phyloP scores from a whole-genome alignment of 106 monocot species.

The Platanthera zijinensis region DNA sequence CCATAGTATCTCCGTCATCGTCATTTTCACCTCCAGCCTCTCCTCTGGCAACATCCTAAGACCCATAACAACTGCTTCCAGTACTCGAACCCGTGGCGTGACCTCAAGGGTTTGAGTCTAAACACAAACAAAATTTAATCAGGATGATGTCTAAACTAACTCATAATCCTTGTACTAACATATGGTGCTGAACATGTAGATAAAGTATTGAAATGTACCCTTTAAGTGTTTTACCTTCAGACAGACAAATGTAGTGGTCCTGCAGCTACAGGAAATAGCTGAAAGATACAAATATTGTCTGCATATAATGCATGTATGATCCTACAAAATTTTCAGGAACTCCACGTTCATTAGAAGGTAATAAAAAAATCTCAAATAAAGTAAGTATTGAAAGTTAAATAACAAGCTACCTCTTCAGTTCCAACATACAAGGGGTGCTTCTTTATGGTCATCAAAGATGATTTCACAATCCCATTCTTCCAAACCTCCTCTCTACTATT shows the following conservation, averaged over 20 bases:
- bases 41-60: too few species aligned
- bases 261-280: slow-evolving; percentile 58
- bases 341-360: not conserved
- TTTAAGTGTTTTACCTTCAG: slow-evolving; percentile 31
- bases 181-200: not conserved
- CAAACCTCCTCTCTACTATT: slow-evolving; percentile 47
- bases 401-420: slow-evolving; percentile 51
- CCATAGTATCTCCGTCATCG: too few species aligned
- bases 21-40: too few species aligned
- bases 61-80: too few species aligned
- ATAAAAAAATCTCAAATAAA: not conserved
- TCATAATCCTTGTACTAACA: not conserved
- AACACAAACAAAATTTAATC: not conserved
- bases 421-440: slow-evolving; percentile 50
- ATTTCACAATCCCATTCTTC: slow-evolving; percentile 54
- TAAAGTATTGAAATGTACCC: not conserved
- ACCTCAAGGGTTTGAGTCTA: not conserved
- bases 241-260: slow-evolving; percentile 63
- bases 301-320: slow-evolving; percentile 81
- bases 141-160: not conserved
- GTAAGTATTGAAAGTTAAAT: not conserved
- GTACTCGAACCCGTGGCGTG: too few species aligned
- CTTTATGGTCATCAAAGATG: slow-evolving; percentile 46
- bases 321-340: slow-evolving; percentile 38
- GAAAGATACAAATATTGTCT: slow-evolving; percentile 79